Evolutionary conservation across 2,329 filamentous ascomycete species (phyloP).

Genomic region (Geosmithia morbida): DNA sequence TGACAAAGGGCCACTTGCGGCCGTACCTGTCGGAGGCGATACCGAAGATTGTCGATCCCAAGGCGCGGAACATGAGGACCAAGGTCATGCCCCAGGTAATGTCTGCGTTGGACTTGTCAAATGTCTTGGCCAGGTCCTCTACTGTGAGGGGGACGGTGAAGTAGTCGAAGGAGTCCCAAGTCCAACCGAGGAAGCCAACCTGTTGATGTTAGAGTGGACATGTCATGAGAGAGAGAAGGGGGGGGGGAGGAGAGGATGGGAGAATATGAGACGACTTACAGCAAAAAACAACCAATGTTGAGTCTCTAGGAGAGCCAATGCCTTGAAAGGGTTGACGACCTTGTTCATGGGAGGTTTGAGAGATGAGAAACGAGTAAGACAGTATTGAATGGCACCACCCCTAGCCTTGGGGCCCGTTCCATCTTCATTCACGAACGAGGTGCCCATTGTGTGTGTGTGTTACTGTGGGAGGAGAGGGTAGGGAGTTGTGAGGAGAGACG

Average conservation of each 20-base stretch:
- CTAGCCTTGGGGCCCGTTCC: neutral
- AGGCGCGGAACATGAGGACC: slow-evolving; percentile 44
- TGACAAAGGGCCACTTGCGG: slow-evolving; percentile 57
- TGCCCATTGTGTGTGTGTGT: neutral
- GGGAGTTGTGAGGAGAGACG: too few species aligned
- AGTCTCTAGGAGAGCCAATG: slow-evolving; percentile 31
- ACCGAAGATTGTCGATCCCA: slow-evolving; percentile 39
- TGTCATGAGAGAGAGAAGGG: neutral
- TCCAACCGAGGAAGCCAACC: slow-evolving; percentile 17
- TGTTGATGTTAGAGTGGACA: neutral
- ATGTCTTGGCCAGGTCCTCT: slow-evolving; percentile 34
- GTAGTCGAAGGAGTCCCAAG: slow-evolving; percentile 53
- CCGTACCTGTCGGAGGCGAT: slow-evolving; percentile 41
- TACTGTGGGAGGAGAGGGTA: too few species aligned
- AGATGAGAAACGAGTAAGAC: neutral
- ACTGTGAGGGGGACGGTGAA: slow-evolving; percentile 49
- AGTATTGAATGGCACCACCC: neutral
- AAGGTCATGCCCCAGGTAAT: slow-evolving; percentile 53
- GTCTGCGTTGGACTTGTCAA: slow-evolving; percentile 37
- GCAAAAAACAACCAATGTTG: slow-evolving; percentile 41
- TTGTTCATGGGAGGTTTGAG: slow-evolving; percentile 43
- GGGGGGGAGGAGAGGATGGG: too few species aligned
- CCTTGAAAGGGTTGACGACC: slow-evolving; percentile 35
- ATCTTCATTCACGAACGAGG: neutral
- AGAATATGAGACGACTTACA: slow-evolving; percentile 35